A percentile compares a stretch with the other conserved stretches of the same genome.
Evolutionary conservation across 768 basidiomycete species (phyloP).

Genomic region (Udeniomyces megalosporus): DNA sequence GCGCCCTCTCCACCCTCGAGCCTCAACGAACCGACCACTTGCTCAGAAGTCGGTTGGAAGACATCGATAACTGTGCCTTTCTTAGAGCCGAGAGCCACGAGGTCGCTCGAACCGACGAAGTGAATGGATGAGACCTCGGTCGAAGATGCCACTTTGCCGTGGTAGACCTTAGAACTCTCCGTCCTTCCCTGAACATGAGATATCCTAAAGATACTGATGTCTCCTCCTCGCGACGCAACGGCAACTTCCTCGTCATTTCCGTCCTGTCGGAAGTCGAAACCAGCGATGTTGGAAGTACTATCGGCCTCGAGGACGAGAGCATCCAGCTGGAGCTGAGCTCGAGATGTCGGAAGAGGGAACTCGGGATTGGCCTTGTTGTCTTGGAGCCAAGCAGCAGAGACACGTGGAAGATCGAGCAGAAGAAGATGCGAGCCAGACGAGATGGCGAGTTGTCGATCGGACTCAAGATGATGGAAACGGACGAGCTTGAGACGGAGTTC

Average conservation of each 20-base stretch:
- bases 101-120: background rate
- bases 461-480: background rate
- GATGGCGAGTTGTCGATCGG: background rate
- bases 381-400: background rate
- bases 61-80: background rate
- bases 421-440: background rate
- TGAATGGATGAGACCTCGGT: background rate
- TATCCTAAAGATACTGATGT: too few species aligned
- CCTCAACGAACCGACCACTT: background rate
- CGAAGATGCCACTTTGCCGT: too few species aligned
- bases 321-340: too few species aligned
- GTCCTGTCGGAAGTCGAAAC: too few species aligned
- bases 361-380: too few species aligned
- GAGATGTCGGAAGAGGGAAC: too few species aligned
- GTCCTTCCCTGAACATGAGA: too few species aligned
- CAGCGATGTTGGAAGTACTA: too few species aligned
- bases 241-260: too few species aligned
- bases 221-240: too few species aligned
- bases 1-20: background rate
- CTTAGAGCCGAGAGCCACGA: background rate
- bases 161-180: too few species aligned
- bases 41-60: background rate
- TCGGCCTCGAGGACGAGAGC: too few species aligned
- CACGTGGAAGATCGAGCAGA: background rate
- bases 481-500: background rate